A percentile compares a stretch with the other conserved stretches of the same genome.
Evolutionary conservation across 78 protist genomes (phyloP).

Genomic region (Dictyostelium brefeldianum): DNA sequence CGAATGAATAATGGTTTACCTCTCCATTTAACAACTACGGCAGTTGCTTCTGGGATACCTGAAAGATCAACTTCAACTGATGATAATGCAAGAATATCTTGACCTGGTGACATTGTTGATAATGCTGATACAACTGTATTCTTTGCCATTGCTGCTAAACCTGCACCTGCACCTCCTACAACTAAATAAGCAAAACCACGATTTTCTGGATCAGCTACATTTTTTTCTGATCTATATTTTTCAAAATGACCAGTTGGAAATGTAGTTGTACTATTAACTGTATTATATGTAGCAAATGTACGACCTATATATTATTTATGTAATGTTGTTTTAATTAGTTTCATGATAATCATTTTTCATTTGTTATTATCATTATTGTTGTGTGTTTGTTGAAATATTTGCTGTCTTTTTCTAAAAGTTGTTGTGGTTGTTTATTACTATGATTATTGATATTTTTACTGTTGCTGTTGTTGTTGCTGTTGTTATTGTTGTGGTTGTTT

Average conservation of each 20-base stretch:
- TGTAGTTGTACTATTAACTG: slow-evolving; percentile 47
- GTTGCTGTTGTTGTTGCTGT: too few relatives aligned
- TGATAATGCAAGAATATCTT: slow-evolving; percentile 89
- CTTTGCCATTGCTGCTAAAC: slow-evolving; percentile 80
- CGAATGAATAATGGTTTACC: slow-evolving; percentile 94
- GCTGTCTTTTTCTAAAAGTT: too few relatives aligned
- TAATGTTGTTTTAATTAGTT: too few relatives aligned
- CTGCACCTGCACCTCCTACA: slow-evolving; percentile 78
- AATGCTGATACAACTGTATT: slow-evolving; percentile 75
- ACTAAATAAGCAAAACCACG: slow-evolving; percentile 82
- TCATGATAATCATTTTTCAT: too few relatives aligned
- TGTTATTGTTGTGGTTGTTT: too few relatives aligned
- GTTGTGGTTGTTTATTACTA: too few relatives aligned
- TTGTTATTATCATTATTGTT: too few relatives aligned
- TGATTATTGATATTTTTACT: too few relatives aligned
- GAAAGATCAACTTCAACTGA: slow-evolving; percentile 89
- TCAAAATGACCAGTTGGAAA: slow-evolving; percentile 69
- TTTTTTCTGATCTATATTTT: slow-evolving; percentile 40
- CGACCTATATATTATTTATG: neutral
- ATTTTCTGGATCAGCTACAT: slow-evolving; percentile 48
- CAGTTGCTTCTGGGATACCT: slow-evolving; percentile 74
- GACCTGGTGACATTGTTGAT: slow-evolving; percentile 80
- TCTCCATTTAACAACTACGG: slow-evolving; percentile 90
- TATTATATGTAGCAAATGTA: slow-evolving; percentile 21
- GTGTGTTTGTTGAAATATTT: too few relatives aligned